A percentile compares a stretch with the other conserved stretches of the same genome.
phyloP scores from a whole-genome alignment of 2,329 filamentous ascomycete species.

The Verticillium dahliae region DNA sequence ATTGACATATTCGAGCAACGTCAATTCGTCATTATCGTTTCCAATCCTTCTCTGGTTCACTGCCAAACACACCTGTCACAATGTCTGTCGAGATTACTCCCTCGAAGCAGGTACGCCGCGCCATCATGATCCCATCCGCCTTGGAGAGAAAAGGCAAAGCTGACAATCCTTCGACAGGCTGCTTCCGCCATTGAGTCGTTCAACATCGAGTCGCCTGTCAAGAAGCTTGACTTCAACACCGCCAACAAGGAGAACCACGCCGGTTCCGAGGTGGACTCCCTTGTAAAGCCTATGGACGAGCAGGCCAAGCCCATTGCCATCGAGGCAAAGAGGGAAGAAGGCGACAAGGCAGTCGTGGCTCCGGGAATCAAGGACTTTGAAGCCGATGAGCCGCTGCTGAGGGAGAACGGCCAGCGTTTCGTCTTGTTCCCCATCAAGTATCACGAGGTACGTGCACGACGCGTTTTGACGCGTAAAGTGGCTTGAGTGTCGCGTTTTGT shows the following conservation, averaged over 20 bases:
- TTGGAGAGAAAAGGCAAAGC: constrained; percentile 4
- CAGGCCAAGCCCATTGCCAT: constrained; percentile 52
- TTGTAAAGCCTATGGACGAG: constrained; percentile 47
- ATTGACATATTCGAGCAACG: constrained; percentile 1
- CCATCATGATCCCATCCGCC: not conserved
- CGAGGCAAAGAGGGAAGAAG: constrained; percentile 33
- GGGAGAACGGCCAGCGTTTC: constrained; percentile 93
- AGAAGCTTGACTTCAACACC: constrained; percentile 76
- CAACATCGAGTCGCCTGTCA: constrained; percentile 87
- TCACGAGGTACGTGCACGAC: constrained; percentile 73
- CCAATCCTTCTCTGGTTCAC: not conserved
- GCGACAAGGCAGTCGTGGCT: constrained; percentile 32
- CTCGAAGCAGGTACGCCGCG: constrained; percentile 39
- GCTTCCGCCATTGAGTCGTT: constrained; percentile 80
- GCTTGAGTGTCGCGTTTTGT: constrained; percentile 8
- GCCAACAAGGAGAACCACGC: constrained; percentile 76
- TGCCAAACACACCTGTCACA: constrained; percentile 22
- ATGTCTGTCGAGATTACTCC: constrained; percentile 70
- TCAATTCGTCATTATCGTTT: constrained; percentile 1
- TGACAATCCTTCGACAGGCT: constrained; percentile 51
- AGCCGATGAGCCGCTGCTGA: constrained; percentile 80
- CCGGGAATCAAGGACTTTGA: constrained; percentile 60
- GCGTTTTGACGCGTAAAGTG: constrained; percentile 65
- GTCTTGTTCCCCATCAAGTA: constrained; percentile 99
- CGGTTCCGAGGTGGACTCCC: constrained; percentile 35